Conservation (phyloP, 768 basidiomycete species). For the Epithele typhae region DNA sequence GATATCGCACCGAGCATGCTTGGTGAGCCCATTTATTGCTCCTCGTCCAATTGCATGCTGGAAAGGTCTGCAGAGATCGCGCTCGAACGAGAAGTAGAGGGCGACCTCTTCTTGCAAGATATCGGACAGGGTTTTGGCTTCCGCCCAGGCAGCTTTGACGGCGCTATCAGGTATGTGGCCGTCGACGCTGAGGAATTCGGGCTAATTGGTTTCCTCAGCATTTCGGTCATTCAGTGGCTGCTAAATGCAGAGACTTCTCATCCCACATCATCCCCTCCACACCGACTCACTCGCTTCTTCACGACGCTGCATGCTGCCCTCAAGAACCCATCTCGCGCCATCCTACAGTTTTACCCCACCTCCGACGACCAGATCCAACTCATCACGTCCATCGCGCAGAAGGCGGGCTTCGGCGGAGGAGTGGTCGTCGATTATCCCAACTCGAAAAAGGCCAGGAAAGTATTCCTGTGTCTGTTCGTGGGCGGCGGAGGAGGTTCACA, state of each 20-base stretch:
- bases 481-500: slow-evolving; percentile 56
- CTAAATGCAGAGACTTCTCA: slow-evolving; percentile 93
- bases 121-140: slow-evolving; percentile 98
- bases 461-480: slow-evolving; percentile 90
- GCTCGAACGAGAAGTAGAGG: slow-evolving; percentile 90
- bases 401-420: slow-evolving; percentile 95
- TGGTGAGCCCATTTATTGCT: too few relatives aligned
- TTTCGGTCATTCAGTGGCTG: slow-evolving; percentile 99
- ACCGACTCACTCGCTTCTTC: slow-evolving; percentile 84
- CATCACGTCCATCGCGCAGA: slow-evolving; percentile 88
- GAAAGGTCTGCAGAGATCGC: slow-evolving; percentile 93
- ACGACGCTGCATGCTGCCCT: slow-evolving; percentile 87
- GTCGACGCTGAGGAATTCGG: background rate
- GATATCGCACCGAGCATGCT: slow-evolving; percentile 98
- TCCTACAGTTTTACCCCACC: slow-evolving; percentile 94
- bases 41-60: too few relatives aligned
- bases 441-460: slow-evolving; percentile 91
- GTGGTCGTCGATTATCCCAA: slow-evolving; percentile 97
- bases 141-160: slow-evolving; percentile 95
- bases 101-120: slow-evolving; percentile 94
- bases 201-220: slow-evolving; percentile 41
- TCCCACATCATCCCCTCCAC: slow-evolving; percentile 84
- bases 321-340: slow-evolving; percentile 78
- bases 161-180: slow-evolving; percentile 79
- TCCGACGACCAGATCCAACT: slow-evolving; percentile 96